These are phyloP conservation scores for Pelargonium myrrhifolium DNA, from an alignment of 441 rosid species.

Conservation along the genomic window DNA sequence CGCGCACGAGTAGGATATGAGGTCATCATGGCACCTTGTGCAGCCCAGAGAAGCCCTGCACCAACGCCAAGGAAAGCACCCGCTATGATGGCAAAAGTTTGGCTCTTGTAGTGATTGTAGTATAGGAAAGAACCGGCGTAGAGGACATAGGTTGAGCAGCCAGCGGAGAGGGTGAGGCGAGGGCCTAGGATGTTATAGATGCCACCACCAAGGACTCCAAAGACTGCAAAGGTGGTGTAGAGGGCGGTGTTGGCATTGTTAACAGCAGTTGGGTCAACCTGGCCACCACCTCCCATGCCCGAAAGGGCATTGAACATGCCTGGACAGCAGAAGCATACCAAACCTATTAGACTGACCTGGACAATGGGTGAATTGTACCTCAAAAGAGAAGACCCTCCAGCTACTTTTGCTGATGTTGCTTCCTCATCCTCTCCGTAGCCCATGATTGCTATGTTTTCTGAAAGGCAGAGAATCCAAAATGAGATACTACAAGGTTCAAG, in stretches of 20 bases:
- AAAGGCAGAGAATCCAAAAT: conserved; percentile 5
- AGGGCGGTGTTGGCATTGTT: conserved; percentile 1
- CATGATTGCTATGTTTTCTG: conserved; percentile 19
- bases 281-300: conserved; percentile 1
- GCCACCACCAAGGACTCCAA: neutral
- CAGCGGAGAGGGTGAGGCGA: neutral
- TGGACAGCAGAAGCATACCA: conserved; percentile 2
- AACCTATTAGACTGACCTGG: conserved; percentile 1
- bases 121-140: neutral
- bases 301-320: neutral
- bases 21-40: neutral
- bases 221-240: neutral
- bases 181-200: conserved; percentile 1
- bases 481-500: neutral
- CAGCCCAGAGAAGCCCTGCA: conserved; percentile 1
- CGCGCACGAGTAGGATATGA: neutral
- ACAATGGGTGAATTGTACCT: conserved; percentile 1
- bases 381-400: neutral
- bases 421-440: conserved; percentile 26
- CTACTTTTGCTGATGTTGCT: conserved; percentile 12
- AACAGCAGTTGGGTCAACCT: neutral
- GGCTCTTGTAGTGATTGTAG: neutral
- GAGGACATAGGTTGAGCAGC: conserved; percentile 1
- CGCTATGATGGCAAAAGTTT: neutral
- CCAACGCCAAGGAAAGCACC: conserved; percentile 1